Conservation (phyloP, 2,329 filamentous ascomycete genomes). For the Colletotrichum caudatum region DNA sequence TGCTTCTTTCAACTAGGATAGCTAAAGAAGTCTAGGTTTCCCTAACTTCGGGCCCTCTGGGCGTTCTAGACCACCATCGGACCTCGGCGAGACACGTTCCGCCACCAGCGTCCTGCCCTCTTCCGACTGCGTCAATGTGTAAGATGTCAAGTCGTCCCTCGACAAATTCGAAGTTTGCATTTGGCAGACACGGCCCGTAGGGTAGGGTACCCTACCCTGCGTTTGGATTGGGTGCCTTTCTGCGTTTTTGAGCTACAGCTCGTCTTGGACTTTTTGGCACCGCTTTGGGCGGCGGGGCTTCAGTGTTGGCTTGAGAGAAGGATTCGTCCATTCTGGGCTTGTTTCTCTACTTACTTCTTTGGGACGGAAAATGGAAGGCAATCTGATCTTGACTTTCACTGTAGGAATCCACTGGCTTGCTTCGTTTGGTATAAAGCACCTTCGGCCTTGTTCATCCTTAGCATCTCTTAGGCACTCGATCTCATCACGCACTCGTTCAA, state of each 20-base stretch:
- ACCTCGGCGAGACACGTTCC: neutral
- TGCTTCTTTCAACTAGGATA: neutral
- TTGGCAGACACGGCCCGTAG: neutral
- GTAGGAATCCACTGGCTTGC: neutral
- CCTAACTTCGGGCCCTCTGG: neutral
- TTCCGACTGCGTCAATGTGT: neutral
- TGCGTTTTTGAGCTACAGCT: neutral
- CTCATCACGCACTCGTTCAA: neutral
- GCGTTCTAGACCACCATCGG: neutral
- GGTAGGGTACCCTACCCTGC: neutral
- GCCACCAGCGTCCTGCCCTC: neutral
- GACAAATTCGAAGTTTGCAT: neutral
- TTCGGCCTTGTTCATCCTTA: neutral
- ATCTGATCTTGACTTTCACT: neutral
- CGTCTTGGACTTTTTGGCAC: neutral
- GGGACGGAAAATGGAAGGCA: neutral
- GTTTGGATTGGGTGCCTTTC: neutral
- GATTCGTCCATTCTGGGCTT: neutral
- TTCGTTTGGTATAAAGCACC: conserved; percentile 8
- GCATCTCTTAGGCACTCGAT: neutral
- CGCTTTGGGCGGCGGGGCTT: neutral
- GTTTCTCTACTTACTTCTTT: neutral
- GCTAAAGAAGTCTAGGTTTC: neutral
- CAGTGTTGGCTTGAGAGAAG: neutral
- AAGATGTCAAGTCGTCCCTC: neutral